Conservation (phyloP, 2,329 filamentous ascomycete genomes). For the Coniochaeta sp. region DNA sequence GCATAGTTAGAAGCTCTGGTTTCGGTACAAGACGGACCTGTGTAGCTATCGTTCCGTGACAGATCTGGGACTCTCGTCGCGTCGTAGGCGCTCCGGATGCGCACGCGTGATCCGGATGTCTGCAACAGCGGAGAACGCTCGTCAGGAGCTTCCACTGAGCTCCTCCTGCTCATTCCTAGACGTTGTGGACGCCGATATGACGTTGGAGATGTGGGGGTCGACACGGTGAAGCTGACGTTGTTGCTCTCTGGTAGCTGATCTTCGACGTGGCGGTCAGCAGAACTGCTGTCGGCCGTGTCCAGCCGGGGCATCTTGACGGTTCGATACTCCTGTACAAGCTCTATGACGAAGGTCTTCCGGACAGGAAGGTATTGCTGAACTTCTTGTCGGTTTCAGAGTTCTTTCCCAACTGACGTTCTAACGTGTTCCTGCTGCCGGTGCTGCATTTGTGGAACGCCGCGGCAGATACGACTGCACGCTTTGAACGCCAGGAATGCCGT, state of each 20-base stretch:
- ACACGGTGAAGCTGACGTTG: constrained; percentile 11
- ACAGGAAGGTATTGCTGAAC: neutral
- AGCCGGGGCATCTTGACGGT: neutral
- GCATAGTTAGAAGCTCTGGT: neutral
- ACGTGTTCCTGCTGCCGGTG: neutral
- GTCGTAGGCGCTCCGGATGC: constrained; percentile 9
- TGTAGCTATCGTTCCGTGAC: constrained; percentile 21
- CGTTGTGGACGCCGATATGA: constrained; percentile 14
- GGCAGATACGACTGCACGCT: neutral
- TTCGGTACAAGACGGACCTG: constrained; percentile 8
- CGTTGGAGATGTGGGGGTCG: constrained; percentile 22
- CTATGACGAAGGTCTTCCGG: neutral
- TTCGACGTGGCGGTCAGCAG: constrained; percentile 5
- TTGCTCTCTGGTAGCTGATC: neutral
- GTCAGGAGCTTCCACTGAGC: constrained; percentile 18
- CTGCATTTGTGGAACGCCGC: neutral
- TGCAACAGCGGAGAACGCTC: constrained; percentile 21
- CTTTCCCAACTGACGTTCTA: neutral
- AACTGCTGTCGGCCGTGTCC: neutral
- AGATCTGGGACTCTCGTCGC: constrained; percentile 16
- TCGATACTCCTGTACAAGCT: neutral
- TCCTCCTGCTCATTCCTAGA: constrained; percentile 12
- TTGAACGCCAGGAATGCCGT: neutral
- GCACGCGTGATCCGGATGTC: constrained; percentile 14
- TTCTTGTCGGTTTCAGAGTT: neutral